Conservation (phyloP, 2,329 filamentous ascomycete species). For the Aschersonia sp. region DNA sequence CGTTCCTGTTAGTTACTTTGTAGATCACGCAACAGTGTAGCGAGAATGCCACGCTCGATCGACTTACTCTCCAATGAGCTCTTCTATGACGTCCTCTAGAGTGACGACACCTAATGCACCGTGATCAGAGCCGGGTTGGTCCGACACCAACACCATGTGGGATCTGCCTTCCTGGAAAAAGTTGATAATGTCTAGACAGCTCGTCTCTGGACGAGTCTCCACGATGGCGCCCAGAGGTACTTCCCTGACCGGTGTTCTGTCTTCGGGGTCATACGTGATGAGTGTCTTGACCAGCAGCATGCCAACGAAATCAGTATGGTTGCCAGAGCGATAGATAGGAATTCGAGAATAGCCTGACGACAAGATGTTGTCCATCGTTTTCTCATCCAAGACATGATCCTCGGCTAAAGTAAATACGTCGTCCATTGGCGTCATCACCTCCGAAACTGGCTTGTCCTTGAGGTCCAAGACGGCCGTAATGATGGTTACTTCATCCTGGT, state of each 20-base stretch:
- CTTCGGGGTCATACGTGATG: conserved; percentile 96
- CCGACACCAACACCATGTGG: conserved; percentile 94
- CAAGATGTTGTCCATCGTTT: conserved; percentile 87
- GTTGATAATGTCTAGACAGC: conserved; percentile 96
- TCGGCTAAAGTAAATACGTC: conserved; percentile 97
- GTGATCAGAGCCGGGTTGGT: conserved; percentile 75
- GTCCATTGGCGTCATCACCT: conserved; percentile 97
- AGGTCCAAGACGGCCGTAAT: conserved; percentile 93
- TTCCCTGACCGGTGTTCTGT: conserved; percentile 71
- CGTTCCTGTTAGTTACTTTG: conserved; percentile 7
- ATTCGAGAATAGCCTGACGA: conserved; percentile 93
- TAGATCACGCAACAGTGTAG: neutral
- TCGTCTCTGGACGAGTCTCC: conserved; percentile 88
- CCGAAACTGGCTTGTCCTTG: conserved; percentile 88
- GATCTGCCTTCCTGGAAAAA: conserved; percentile 99
- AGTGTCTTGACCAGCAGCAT: conserved; percentile 98
- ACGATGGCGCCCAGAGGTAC: conserved; percentile 89
- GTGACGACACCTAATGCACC: conserved; percentile 91
- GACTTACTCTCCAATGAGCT: conserved; percentile 89
- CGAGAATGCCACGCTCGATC: too few relatives aligned
- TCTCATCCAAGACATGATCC: conserved; percentile 82
- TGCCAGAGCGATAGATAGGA: conserved; percentile 80
- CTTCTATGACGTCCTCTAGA: conserved; percentile 94
- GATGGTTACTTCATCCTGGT: conserved; percentile 96
- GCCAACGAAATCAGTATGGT: conserved; percentile 77